These are phyloP conservation scores for Neophaeococcomyces aloes DNA, from an alignment of 2,329 filamentous ascomycete species.

Conservation along the genomic window DNA sequence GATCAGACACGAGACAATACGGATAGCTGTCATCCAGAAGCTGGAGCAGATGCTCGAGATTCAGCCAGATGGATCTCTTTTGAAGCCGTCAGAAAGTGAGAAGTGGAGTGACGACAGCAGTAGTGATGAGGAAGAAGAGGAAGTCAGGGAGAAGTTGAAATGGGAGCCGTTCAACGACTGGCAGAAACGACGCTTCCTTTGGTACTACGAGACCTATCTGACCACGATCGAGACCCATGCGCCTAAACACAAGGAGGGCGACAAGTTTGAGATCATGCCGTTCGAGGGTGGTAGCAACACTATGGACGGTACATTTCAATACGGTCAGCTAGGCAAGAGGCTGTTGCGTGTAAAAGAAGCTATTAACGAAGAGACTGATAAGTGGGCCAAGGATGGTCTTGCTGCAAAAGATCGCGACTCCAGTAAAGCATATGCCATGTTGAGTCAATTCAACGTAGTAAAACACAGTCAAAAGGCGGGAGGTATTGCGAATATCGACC, in stretches of 20 bases:
- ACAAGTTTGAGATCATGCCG: slow-evolving; percentile 67
- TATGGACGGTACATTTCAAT: slow-evolving; percentile 83
- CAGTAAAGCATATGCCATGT: slow-evolving; percentile 69
- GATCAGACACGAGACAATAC: slow-evolving; percentile 84
- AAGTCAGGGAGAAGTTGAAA: slow-evolving; percentile 41
- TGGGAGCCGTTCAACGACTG: slow-evolving; percentile 86
- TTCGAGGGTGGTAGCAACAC: slow-evolving; percentile 69
- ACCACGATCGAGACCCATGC: slow-evolving; percentile 55
- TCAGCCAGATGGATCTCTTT: slow-evolving; percentile 39
- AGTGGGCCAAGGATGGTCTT: slow-evolving; percentile 62
- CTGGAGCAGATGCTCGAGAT: slow-evolving; percentile 70
- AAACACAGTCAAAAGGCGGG: slow-evolving; percentile 61
- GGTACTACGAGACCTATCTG: slow-evolving; percentile 89
- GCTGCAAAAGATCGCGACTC: slow-evolving; percentile 53
- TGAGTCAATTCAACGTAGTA: slow-evolving; percentile 76
- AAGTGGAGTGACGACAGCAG: slow-evolving; percentile 30
- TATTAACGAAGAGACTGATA: slow-evolving; percentile 59
- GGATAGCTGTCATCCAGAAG: slow-evolving; percentile 75
- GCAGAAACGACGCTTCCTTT: slow-evolving; percentile 82
- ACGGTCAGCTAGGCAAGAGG: slow-evolving; percentile 59
- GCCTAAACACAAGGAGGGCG: slow-evolving; percentile 51
- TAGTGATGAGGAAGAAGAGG: slow-evolving; percentile 36
- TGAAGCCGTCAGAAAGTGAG: slow-evolving; percentile 25
- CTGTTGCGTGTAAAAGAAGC: slow-evolving; percentile 57
- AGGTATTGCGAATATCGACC: slow-evolving; percentile 59